A percentile compares a stretch with the other conserved stretches of the same genome.
Conservation (phyloP, 768 basidiomycete species). For the Clavulina sp. region DNA sequence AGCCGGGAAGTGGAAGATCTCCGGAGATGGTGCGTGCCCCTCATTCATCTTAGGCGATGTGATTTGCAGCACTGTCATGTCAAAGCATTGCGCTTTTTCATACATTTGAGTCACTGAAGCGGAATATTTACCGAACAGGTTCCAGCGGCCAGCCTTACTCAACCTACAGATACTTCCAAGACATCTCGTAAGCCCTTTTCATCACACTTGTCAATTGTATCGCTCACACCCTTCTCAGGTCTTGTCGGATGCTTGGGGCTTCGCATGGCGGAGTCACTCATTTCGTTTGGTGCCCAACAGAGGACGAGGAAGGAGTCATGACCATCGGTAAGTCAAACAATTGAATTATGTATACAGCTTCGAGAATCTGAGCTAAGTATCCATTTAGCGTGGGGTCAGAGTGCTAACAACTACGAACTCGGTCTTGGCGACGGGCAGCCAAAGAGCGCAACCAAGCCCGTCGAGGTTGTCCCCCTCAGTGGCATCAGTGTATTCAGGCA, state of each 20-base stretch:
- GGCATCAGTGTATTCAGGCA: conserved; percentile 69
- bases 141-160: conserved; percentile 84
- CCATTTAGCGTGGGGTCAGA: conserved; percentile 15
- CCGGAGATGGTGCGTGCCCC: conserved; percentile 54
- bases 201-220: conserved; percentile 9
- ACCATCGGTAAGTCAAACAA: conserved; percentile 33
- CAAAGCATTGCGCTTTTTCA: background rate
- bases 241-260: conserved; percentile 54
- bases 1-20: conserved; percentile 91
- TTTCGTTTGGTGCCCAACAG: conserved; percentile 50
- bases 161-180: conserved; percentile 70
- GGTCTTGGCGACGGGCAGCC: conserved; percentile 64
- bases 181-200: conserved; percentile 46
- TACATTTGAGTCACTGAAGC: background rate
- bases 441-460: conserved; percentile 77
- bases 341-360: too few species aligned
- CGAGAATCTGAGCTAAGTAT: too few species aligned
- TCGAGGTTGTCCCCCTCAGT: conserved; percentile 45
- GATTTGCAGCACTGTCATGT: background rate
- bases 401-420: conserved; percentile 41
- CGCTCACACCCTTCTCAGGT: conserved; percentile 27
- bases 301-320: conserved; percentile 61
- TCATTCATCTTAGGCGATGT: background rate
- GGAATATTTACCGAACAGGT: conserved; percentile 28
- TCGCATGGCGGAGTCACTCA: conserved; percentile 80